Base-by-base conservation (phyloP, 116 monocot genomes). In the Iris pallida region DNA sequence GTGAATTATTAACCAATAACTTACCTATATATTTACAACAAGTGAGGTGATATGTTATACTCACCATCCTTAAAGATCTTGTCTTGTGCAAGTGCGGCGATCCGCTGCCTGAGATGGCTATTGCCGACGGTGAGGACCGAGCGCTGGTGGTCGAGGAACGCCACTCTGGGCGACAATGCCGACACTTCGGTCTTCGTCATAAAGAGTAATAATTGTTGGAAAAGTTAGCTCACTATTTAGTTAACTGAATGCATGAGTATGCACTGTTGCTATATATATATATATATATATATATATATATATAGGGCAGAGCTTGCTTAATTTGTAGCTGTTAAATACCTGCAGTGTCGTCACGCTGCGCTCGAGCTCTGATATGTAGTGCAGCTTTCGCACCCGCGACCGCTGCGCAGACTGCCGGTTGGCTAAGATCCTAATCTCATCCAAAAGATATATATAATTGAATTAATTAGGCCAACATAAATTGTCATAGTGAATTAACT, bases 361-460 rank as follows among this genome's bases (percentile, higher is more conserved):
- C 53, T 95, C 91, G 44, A 95, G 88, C 84, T 95, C 95, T 4
- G 95, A 86, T 16, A 95, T 95, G 82, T 95, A 95, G 57, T 95
- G 95, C 73, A 95, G 49, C 70, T 95, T 95, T 68, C 91, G 69
- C 68, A 91, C 91, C 14, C 95, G 71, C 43, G 95, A 95, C 58
- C 95, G 76, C 80, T 91, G 95, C 16, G 95, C 95, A n/a, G 95
- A 95, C 55, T 91, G 91, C 72, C 95, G 72, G 63, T 95, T 95
- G 4, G 95, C 95, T 44, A 95, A 63, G n/a, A 95, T 95, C 81
- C 95, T 95, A 55, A n/a, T 3, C 1, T 8, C 7, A 16, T 12
- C 4, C 7, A n/a, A 9, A 10, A 13, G 2, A 43, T 66, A 17
- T 6, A 1, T 1, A 44, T 10, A 53, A 44, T 43, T 44, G 10